Evolutionary conservation across 768 basidiomycete genomes (phyloP).

Genomic region (Hygrophoropsis aurantiaca): DNA sequence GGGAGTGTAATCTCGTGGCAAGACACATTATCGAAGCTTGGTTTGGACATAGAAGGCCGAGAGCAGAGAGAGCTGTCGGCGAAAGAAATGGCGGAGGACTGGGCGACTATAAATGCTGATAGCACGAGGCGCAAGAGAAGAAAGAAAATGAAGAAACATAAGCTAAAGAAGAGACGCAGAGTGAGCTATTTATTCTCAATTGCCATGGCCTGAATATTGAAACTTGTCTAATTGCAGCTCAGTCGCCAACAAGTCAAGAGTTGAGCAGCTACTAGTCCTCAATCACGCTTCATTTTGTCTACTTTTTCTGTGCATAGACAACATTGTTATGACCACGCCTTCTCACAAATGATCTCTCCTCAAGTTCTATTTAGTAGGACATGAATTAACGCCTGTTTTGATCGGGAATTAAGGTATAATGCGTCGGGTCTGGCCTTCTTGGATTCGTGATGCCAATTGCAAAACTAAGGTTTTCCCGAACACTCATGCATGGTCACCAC

Average conservation of each 20-base stretch:
- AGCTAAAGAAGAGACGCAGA: slow-evolving; percentile 91
- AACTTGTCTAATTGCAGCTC: no score
- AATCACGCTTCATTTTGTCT: background rate
- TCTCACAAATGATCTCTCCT: slow-evolving; percentile 21
- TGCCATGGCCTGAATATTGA: no score
- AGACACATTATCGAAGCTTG: slow-evolving; percentile 60
- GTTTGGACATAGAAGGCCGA: slow-evolving; percentile 53
- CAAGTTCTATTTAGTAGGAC: slow-evolving; percentile 15
- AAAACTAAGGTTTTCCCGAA: no score
- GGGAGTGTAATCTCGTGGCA: slow-evolving; percentile 70
- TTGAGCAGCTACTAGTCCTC: slow-evolving; percentile 2
- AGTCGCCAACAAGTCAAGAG: slow-evolving; percentile 25
- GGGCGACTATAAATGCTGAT: slow-evolving; percentile 69
- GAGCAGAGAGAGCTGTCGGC: slow-evolving; percentile 50
- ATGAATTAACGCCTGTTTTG: slow-evolving; percentile 20
- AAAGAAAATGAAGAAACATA: slow-evolving; percentile 98
- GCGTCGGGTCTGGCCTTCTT: no score
- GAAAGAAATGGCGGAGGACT: slow-evolving; percentile 56
- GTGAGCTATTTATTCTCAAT: slow-evolving; percentile 43
- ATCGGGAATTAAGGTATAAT: no score
- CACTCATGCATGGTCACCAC: no score
- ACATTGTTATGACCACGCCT: slow-evolving; percentile 17
- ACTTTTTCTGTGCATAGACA: slow-evolving; percentile 13
- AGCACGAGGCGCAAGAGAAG: slow-evolving; percentile 81
- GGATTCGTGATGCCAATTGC: no score